phyloP scores from a whole-genome alignment of 2,329 filamentous ascomycete species.

The Colletotrichum zoysiae region DNA sequence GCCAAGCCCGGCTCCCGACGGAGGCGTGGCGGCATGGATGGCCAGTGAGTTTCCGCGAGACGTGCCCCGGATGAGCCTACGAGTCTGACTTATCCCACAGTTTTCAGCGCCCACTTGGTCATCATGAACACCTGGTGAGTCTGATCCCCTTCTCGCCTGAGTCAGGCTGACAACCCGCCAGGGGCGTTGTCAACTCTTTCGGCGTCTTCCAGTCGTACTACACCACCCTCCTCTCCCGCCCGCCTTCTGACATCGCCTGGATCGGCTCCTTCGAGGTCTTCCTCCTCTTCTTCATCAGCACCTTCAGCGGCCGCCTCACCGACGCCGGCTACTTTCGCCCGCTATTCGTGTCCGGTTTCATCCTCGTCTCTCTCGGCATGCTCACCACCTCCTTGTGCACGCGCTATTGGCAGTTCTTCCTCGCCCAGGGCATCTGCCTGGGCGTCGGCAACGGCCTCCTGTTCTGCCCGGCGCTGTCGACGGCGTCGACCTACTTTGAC shows the following conservation, averaged over 20 bases:
- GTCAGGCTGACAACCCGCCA: constrained; percentile 36
- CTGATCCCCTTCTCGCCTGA: not conserved
- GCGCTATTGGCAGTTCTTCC: constrained; percentile 67
- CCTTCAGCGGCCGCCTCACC: constrained; percentile 64
- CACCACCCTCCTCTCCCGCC: constrained; percentile 52
- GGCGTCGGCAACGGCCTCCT: constrained; percentile 72
- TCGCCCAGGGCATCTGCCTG: constrained; percentile 67
- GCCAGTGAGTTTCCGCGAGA: constrained; percentile 51
- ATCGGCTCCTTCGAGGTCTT: constrained; percentile 68
- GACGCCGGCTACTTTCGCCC: constrained; percentile 66
- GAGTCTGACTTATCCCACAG: constrained; percentile 44
- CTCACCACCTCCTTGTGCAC: constrained; percentile 60
- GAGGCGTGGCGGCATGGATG: constrained; percentile 62
- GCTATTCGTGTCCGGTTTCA: constrained; percentile 55
- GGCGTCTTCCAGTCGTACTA: constrained; percentile 70
- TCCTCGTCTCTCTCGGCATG: constrained; percentile 59
- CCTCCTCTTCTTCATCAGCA: constrained; percentile 67
- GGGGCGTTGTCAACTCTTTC: constrained; percentile 68
- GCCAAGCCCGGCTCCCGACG: constrained; percentile 64
- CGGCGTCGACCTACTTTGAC: constrained; percentile 75
- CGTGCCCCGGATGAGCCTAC: not conserved
- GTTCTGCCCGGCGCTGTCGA: constrained; percentile 74
- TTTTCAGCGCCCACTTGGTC: constrained; percentile 57
- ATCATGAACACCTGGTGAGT: constrained; percentile 64
- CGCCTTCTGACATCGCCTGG: constrained; percentile 63